These are phyloP conservation scores for Eucalyptus leucophloia DNA, from an alignment of 345 rosid species.

Conservation along the genomic window DNA sequence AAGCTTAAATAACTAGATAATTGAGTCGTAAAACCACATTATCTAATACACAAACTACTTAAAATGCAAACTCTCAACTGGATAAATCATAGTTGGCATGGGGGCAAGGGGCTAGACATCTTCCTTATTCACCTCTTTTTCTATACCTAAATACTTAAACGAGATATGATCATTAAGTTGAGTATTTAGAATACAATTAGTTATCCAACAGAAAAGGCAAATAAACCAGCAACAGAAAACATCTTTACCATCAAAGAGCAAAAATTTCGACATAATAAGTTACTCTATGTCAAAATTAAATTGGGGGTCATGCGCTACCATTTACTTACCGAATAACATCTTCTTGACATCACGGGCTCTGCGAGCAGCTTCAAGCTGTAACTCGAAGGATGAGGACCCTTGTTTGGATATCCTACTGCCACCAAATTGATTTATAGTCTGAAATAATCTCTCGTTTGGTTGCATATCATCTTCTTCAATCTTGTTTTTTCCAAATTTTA, in stretches of 20 bases:
- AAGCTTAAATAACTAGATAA: neutral
- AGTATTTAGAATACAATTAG: neutral
- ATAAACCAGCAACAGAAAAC: neutral
- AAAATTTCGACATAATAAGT: neutral
- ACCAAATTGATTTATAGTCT: slow-evolving; percentile 32
- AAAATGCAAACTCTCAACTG: neutral
- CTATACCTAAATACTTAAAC: neutral
- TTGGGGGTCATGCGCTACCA: neutral
- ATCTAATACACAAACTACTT: neutral
- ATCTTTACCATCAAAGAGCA: neutral
- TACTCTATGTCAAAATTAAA: neutral
- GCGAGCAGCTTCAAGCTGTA: slow-evolving; percentile 78
- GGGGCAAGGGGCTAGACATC: neutral
- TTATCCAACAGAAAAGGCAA: neutral
- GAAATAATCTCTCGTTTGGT: slow-evolving; percentile 16
- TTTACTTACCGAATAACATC: slow-evolving; percentile 67
- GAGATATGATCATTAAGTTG: neutral
- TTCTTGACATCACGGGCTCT: slow-evolving; percentile 77
- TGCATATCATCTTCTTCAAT: slow-evolving; percentile 14
- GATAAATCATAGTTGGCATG: neutral
- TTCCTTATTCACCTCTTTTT: neutral
- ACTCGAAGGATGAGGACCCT: slow-evolving; percentile 67
- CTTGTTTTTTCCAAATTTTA: slow-evolving; percentile 24
- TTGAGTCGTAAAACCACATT: neutral
- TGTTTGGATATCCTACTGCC: slow-evolving; percentile 42